These are phyloP conservation scores for Sisymbrium altissimum DNA, from an alignment of 345 rosid species.

Conservation along the genomic window DNA sequence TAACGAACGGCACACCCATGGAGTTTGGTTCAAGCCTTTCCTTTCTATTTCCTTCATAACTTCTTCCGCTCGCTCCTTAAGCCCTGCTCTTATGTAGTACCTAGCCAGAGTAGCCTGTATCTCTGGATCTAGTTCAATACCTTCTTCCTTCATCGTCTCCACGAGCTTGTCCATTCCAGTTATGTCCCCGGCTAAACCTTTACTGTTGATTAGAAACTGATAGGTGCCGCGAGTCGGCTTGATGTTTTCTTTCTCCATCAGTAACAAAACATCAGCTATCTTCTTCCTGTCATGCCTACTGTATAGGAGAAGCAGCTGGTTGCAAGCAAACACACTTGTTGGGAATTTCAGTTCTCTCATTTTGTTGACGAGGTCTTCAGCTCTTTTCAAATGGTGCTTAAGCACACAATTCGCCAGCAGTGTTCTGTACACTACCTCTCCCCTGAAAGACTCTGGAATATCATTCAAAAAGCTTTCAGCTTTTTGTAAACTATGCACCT, in stretches of 20 bases:
- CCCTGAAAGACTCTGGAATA: constrained; percentile 65
- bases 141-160: constrained; percentile 82
- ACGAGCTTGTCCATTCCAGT: constrained; percentile 82
- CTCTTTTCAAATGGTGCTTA: constrained; percentile 47
- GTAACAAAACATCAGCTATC: constrained; percentile 66
- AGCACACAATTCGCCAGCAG: constrained; percentile 66
- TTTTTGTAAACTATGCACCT: constrained; percentile 56
- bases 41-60: constrained; percentile 77
- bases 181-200: constrained; percentile 71
- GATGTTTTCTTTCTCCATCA: constrained; percentile 88
- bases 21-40: constrained; percentile 49
- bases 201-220: constrained; percentile 59
- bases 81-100: constrained; percentile 62
- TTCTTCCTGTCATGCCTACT: constrained; percentile 67
- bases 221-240: constrained; percentile 69
- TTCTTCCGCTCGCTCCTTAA: constrained; percentile 52
- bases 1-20: constrained; percentile 52
- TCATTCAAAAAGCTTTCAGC: constrained; percentile 60
- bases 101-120: constrained; percentile 53
- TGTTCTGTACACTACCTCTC: constrained; percentile 65
- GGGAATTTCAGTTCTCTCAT: constrained; percentile 75
- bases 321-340: constrained; percentile 65
- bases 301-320: constrained; percentile 86
- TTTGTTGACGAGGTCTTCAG: constrained; percentile 70
- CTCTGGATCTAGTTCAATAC: constrained; percentile 53